A percentile compares a stretch with the other conserved stretches of the same genome.
These are phyloP conservation scores for Salix koriyanagi DNA, from an alignment of 345 rosid species.

Conservation along the genomic window DNA sequence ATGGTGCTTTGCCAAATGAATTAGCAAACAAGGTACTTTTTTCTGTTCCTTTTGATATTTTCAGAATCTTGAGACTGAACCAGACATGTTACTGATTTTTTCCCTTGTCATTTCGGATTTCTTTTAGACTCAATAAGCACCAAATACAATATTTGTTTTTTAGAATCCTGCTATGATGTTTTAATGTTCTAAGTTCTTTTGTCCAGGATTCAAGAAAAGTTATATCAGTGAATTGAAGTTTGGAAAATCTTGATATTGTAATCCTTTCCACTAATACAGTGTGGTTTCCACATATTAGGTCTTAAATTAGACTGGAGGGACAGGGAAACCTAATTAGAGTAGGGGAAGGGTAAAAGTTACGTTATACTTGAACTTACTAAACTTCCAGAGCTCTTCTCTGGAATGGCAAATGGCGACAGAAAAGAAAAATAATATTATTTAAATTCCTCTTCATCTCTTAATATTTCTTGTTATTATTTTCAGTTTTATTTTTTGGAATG, in stretches of 20 bases:
- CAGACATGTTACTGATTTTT: background rate
- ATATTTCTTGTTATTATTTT: no score
- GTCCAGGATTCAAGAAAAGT: background rate
- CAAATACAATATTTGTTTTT: background rate
- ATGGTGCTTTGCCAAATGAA: constrained; percentile 16
- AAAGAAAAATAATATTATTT: no score
- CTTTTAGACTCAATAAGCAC: background rate
- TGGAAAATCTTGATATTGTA: background rate
- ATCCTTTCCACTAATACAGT: no score
- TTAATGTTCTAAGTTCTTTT: background rate
- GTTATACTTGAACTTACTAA: background rate
- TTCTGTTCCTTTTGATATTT: background rate
- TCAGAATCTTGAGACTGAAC: background rate
- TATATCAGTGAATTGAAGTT: background rate
- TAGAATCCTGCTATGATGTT: background rate
- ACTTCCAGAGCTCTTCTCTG: background rate
- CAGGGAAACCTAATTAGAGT: background rate
- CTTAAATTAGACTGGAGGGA: background rate
- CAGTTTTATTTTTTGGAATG: no score
- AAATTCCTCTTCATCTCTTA: no score
- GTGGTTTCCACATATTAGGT: background rate
- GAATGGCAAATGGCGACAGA: background rate
- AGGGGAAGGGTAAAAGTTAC: background rate
- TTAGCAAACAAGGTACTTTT: constrained; percentile 36
- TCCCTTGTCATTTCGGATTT: background rate